Evolutionary conservation across 139 green algal species (phyloP).

Genomic region (Coelastrella sp.): DNA sequence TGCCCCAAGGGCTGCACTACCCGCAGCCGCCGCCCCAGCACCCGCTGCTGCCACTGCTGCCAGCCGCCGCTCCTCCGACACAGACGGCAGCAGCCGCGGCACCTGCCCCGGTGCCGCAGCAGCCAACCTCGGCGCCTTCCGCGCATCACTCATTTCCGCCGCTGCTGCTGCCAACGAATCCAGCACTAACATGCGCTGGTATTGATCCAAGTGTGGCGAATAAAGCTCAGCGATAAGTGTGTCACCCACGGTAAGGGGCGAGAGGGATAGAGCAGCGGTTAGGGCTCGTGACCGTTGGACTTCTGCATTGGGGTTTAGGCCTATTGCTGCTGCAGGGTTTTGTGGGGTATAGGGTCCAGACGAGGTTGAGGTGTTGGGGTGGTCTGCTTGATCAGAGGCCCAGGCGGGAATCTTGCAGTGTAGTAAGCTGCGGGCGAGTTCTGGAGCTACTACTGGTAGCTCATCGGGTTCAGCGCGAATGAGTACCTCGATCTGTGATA

Average conservation of each 20-base stretch:
- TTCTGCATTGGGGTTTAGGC: slow-evolving; percentile 5
- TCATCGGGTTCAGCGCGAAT: slow-evolving; percentile 81
- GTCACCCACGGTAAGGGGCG: slow-evolving; percentile 61
- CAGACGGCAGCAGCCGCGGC: slow-evolving; percentile 33
- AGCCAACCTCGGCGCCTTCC: slow-evolving; percentile 38
- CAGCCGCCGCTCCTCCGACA: neutral
- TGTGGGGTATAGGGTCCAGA: neutral
- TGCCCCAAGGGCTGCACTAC: too few relatives aligned
- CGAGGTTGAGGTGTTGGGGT: neutral
- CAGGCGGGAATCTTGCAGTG: slow-evolving; percentile 74
- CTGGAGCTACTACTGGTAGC: slow-evolving; percentile 69
- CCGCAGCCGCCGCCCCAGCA: too few relatives aligned
- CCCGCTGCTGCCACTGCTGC: neutral
- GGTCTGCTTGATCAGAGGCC: slow-evolving; percentile 51
- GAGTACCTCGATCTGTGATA: slow-evolving; percentile 58
- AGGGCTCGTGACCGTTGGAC: slow-evolving; percentile 54
- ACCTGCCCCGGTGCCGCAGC: slow-evolving; percentile 23
- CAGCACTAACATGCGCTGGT: slow-evolving; percentile 78
- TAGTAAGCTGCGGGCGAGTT: slow-evolving; percentile 80
- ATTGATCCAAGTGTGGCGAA: slow-evolving; percentile 79
- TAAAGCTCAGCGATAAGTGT: slow-evolving; percentile 73
- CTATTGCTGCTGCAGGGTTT: neutral
- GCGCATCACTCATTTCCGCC: slow-evolving; percentile 58
- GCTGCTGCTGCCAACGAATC: slow-evolving; percentile 73
- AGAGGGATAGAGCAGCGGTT: slow-evolving; percentile 63